Base-by-base conservation (phyloP, 305 asterid genomes). In the Fraxinus paxiana region DNA sequence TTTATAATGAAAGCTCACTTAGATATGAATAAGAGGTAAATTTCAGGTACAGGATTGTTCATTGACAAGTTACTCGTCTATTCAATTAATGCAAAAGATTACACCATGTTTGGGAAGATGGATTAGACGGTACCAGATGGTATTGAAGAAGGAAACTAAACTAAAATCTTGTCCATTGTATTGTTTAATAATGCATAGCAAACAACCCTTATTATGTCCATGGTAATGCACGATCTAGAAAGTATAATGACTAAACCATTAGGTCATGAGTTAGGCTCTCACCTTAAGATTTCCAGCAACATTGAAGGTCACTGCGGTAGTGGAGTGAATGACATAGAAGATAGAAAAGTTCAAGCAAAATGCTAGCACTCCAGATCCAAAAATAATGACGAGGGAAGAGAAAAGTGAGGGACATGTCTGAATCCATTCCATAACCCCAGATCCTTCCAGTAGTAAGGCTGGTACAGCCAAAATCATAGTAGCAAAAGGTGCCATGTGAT, bases 241-340 rank as follows among this genome's bases (percentile, higher is more conserved):
- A 65, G 17, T 28, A 67, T 10, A 28, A 12, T 26, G 38, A 26
- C 73, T 67, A 28, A 79, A 28, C 28, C 4, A 34, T 78, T 56
- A 30, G 54, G 82, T 7, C 2, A 34, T 24, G 76, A 75, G 77
- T 73, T 6, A 75, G 78, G 75, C 17, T 34, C 73, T 67, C 81
- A 95, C 98, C 98, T 95, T 93, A 31, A 93, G 94, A 80, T 93
- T 94, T 83, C 98, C 97, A 1, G 97, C 98, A 70, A 94, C 97
- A 80, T 94, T 94, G 90, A 93, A 94, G 74, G 97, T 94, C 67
- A 94, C 97, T 7, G 98, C 98, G 33, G 97, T 91, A 10, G 97
- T 94, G 67, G 98, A 93, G 88, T 92, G 98, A 80, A 94, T 94
- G 80, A 92, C 98, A 15, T 94, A 94, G 79, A 92, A 94, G 86